These are phyloP conservation scores for Agaricales sp. DNA, from an alignment of 1,284 basidiomycete species.

Conservation along the genomic window DNA sequence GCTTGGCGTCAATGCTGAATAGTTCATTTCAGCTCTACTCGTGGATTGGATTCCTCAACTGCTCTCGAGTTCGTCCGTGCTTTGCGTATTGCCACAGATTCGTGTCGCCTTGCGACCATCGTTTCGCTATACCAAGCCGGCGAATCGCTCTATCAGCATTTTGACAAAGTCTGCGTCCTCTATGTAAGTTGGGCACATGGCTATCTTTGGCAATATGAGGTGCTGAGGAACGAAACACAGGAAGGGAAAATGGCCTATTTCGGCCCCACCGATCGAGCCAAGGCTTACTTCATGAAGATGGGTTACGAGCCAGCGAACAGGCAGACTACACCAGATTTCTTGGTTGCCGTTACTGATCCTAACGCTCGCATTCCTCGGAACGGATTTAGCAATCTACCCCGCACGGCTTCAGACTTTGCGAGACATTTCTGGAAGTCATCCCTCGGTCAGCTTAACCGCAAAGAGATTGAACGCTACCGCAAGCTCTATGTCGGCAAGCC, in stretches of 20 bases:
- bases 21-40: slow-evolving; percentile 37
- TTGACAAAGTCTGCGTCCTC: slow-evolving; percentile 64
- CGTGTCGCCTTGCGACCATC: slow-evolving; percentile 42
- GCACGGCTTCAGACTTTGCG: slow-evolving; percentile 54
- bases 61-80: slow-evolving; percentile 56
- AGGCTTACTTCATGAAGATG: slow-evolving; percentile 57
- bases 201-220: too few species aligned
- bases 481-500: slow-evolving; percentile 19
- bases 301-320: slow-evolving; percentile 51
- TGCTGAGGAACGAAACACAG: background rate
- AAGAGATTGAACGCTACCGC: slow-evolving; percentile 26
- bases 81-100: slow-evolving; percentile 51
- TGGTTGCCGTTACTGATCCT: slow-evolving; percentile 50
- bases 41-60: slow-evolving; percentile 65
- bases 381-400: slow-evolving; percentile 40
- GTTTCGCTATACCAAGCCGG: slow-evolving; percentile 67
- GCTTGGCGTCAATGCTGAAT: background rate
- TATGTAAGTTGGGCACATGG: slow-evolving; percentile 19
- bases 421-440: slow-evolving; percentile 22
- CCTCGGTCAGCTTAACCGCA: slow-evolving; percentile 17
- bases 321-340: slow-evolving; percentile 65
- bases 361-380: slow-evolving; percentile 41
- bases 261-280: slow-evolving; percentile 49
- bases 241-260: slow-evolving; percentile 69
- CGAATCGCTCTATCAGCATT: slow-evolving; percentile 40